A percentile compares a stretch with the other conserved stretches of the same genome.
These are phyloP conservation scores for Aspergillus novoparasiticus DNA, from an alignment of 2,329 filamentous ascomycete genomes.

Conservation along the genomic window DNA sequence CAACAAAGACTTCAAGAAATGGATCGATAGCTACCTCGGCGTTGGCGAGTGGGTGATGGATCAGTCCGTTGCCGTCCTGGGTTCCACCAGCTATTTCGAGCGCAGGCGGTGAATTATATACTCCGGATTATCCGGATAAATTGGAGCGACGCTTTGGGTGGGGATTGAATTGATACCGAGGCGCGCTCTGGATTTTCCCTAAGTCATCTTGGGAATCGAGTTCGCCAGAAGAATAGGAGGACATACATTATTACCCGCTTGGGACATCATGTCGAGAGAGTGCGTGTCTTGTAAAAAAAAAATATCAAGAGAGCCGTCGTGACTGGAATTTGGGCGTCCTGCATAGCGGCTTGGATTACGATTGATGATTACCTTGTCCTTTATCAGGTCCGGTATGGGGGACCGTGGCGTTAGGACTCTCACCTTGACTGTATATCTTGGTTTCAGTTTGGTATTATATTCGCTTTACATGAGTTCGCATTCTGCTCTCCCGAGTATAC, in stretches of 20 bases:
- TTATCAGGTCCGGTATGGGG: constrained; percentile 11
- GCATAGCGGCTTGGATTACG: constrained; percentile 12
- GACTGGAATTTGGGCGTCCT: background rate
- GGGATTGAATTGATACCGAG: background rate
- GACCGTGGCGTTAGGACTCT: constrained; percentile 26
- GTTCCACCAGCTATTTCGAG: constrained; percentile 87
- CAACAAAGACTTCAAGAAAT: constrained; percentile 79
- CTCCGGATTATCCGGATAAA: background rate
- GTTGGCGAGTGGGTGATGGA: constrained; percentile 99
- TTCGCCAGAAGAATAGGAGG: background rate
- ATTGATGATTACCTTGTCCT: constrained; percentile 17
- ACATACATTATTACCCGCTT: background rate
- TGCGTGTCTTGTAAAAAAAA: constrained; percentile 1
- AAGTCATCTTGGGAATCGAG: background rate
- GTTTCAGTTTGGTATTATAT: constrained; percentile 8
- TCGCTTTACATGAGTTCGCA: background rate
- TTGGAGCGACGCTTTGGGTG: background rate
- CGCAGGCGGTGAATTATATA: constrained; percentile 67
- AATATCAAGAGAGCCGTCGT: background rate
- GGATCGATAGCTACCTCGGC: constrained; percentile 91
- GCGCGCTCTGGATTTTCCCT: background rate
- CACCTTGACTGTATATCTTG: constrained; percentile 18
- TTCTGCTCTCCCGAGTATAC: constrained; percentile 3
- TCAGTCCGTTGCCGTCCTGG: constrained; percentile 88
- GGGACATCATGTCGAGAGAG: background rate